Percentiles rank a stretch among this genome's conserved stretches.
These are phyloP conservation scores for Vaccinium darrowii DNA, from an alignment of 148 eudicot genomes.

Conservation along the genomic window DNA sequence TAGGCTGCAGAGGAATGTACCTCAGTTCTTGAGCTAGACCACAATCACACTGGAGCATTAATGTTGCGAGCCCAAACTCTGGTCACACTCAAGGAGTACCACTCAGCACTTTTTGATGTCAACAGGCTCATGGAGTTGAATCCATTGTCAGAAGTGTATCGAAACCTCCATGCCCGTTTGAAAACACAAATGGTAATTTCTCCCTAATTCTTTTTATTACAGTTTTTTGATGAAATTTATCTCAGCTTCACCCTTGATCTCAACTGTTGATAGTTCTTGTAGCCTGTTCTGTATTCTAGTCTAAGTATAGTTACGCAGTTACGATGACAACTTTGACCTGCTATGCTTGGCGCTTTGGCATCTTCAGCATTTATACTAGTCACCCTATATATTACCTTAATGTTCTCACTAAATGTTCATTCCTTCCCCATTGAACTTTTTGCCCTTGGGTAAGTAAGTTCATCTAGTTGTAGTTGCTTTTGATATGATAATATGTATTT, in stretches of 20 bases:
- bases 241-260: neutral
- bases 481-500: neutral
- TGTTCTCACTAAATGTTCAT: neutral
- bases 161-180: slow-evolving; percentile 73
- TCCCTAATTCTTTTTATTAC: slow-evolving; percentile 12
- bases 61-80: slow-evolving; percentile 97
- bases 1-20: slow-evolving; percentile 95
- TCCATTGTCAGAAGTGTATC: slow-evolving; percentile 87
- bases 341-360: neutral
- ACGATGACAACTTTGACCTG: neutral
- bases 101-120: slow-evolving; percentile 89
- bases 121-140: slow-evolving; percentile 79
- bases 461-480: neutral
- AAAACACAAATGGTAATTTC: slow-evolving; percentile 80
- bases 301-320: neutral
- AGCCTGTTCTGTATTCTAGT: neutral
- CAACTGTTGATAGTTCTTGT: neutral
- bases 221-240: neutral
- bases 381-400: neutral
- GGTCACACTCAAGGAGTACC: slow-evolving; percentile 86
- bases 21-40: slow-evolving; percentile 87
- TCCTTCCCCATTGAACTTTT: neutral
- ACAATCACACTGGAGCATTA: slow-evolving; percentile 83
- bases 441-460: neutral
- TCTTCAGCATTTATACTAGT: neutral